A percentile compares a stretch with the other conserved stretches of the same genome.
Evolutionary conservation across 1,139 yeast genomes (phyloP).

Genomic region (Suhomyces yuchorum): DNA sequence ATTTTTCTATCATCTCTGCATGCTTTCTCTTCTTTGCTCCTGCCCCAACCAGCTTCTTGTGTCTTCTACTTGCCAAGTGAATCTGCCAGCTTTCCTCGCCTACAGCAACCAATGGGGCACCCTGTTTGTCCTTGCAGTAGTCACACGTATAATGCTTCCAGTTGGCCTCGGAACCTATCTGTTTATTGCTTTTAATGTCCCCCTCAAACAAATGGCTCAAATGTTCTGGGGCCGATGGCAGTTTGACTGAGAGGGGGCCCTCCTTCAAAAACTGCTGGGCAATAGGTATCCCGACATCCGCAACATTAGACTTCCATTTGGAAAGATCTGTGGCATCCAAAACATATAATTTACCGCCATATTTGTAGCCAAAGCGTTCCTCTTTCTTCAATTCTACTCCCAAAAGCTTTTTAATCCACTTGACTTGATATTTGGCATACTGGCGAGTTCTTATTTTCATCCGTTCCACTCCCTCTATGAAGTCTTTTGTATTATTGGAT

Average conservation of each 20-base stretch:
- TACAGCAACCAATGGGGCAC: conserved; percentile 61
- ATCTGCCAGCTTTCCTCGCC: conserved; percentile 73
- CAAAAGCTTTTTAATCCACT: conserved; percentile 82
- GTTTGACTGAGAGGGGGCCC: conserved; percentile 19
- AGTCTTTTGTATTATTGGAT: conserved; percentile 22
- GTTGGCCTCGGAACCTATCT: conserved; percentile 40
- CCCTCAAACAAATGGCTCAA: conserved; percentile 38
- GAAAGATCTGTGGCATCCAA: conserved; percentile 75
- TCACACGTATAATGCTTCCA: conserved; percentile 77
- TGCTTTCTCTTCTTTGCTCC: conserved; percentile 22
- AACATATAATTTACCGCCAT: conserved; percentile 66
- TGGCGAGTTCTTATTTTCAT: conserved; percentile 87
- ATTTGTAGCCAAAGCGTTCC: conserved; percentile 45
- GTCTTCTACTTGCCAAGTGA: conserved; percentile 70
- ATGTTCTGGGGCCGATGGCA: conserved; percentile 42
- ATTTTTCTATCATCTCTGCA: conserved; percentile 19
- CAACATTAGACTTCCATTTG: conserved; percentile 62
- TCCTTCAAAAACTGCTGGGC: conserved; percentile 37
- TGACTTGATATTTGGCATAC: conserved; percentile 88
- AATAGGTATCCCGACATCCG: conserved; percentile 54
- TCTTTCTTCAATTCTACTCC: conserved; percentile 62
- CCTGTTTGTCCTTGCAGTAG: conserved; percentile 60
- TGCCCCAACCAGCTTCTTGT: conserved; percentile 33
- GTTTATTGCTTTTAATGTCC: conserved; percentile 38
- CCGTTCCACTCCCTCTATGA: conserved; percentile 56